These are phyloP conservation scores for Aschersonia sp. DNA, from an alignment of 2,329 filamentous ascomycete species.

Conservation along the genomic window DNA sequence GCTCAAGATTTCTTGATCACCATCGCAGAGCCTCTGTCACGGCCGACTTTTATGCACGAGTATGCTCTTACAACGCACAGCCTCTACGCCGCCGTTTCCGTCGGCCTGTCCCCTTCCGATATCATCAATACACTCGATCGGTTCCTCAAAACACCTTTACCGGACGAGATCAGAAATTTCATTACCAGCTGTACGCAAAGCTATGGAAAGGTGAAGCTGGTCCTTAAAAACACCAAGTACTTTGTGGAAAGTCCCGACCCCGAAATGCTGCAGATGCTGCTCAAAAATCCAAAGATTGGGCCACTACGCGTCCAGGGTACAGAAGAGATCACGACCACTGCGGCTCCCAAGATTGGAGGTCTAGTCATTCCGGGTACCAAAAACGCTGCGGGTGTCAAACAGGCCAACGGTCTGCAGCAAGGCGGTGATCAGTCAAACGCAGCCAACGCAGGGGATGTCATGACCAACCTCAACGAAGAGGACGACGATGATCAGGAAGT, in stretches of 20 bases:
- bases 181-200: constrained; percentile 70
- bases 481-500: constrained; percentile 81
- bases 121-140: constrained; percentile 81
- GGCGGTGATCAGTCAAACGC: constrained; percentile 25
- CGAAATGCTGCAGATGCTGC: constrained; percentile 69
- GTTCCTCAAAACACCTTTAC: constrained; percentile 78
- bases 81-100: constrained; percentile 87
- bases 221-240: constrained; percentile 87
- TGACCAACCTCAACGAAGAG: constrained; percentile 62
- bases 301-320: constrained; percentile 60
- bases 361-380: constrained; percentile 91
- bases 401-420: constrained; percentile 36
- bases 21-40: constrained; percentile 82
- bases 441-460: constrained; percentile 50
- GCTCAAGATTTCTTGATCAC: constrained; percentile 93
- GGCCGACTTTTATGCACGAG: constrained; percentile 84
- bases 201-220: constrained; percentile 91
- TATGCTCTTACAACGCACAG: constrained; percentile 86
- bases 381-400: constrained; percentile 75
- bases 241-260: constrained; percentile 88
- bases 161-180: constrained; percentile 65
- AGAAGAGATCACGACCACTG: constrained; percentile 60
- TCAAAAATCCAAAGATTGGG: constrained; percentile 72
- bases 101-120: constrained; percentile 78
- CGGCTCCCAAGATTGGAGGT: constrained; percentile 72